Evolutionary conservation across 352 stramenopile genomes (phyloP), one percentile per base, ranked within the genome.

Genomic region (Phytophthora macrochlamydospora): DNA sequence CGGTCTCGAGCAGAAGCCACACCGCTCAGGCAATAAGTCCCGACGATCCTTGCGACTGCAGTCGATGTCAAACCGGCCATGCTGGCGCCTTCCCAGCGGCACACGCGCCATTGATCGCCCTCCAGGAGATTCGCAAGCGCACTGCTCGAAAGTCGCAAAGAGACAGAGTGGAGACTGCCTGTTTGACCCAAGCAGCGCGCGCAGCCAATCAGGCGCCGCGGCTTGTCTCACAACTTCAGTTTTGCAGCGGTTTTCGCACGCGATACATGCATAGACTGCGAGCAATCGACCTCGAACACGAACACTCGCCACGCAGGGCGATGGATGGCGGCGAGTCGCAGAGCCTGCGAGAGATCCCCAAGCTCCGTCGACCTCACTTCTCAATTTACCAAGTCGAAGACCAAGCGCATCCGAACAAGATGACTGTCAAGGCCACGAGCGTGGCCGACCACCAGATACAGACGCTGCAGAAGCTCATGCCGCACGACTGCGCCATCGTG

Each of bases 381-480:
- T n/a, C 18, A 63, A 71, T 64, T 71, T 53, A 13, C 18, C 18
- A 24, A 57, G 48, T 58, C 8, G 28, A 56, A 56, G 44, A 7
- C 7, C 49, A 14, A 6, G 43, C 42, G 14, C 49, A 32, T 2
- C 37, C 4, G 12, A 6, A 11, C 2, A 40, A 7, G 6, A 71
- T 75, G 56, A 68, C 48, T n/a, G 62, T 45, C 32, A 54, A 9
- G 45, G 59, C 38, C 4, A 31, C 7, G 30, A 67, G 51, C 31
- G 33, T 63, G 45, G 45, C 52, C 33, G 58, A 69, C 63, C 64
- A 72, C 49, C 62, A 68, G 49, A 31, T 67, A 2, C 56, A 67
- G 31, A 64, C 71, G 44, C 68, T 79, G 33, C 62, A 72, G 31
- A 73, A 77, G 55, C 72, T 79, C 44, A 67, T 54, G 35, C 72